These are phyloP conservation scores for Aureococcus anophagefferens DNA, from an alignment of 108 stramenopile genomes.

Conservation along the genomic window DNA sequence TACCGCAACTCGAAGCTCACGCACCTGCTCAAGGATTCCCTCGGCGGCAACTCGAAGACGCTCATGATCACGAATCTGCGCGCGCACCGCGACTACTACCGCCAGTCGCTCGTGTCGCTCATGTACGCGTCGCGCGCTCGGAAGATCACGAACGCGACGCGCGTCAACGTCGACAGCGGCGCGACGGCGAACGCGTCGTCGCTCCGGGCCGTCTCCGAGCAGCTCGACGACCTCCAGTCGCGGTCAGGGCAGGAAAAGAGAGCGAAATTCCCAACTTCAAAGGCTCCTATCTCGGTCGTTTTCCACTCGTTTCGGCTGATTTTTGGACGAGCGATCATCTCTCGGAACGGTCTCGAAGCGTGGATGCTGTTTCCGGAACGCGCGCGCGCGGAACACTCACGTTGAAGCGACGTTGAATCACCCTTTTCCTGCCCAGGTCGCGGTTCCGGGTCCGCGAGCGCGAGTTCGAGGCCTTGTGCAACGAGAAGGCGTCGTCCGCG, in stretches of 20 bases:
- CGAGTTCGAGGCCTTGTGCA: constrained; percentile 19
- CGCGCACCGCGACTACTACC: not conserved
- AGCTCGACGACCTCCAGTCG: constrained; percentile 12
- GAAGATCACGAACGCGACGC: constrained; percentile 14
- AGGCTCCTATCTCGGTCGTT: too few relatives aligned
- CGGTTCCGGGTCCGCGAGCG: constrained; percentile 8
- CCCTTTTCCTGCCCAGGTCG: too few relatives aligned
- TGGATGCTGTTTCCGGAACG: too few relatives aligned
- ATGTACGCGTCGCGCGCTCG: constrained; percentile 29
- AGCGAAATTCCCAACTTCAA: too few relatives aligned
- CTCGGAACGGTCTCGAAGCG: too few relatives aligned
- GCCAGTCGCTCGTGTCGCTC: constrained; percentile 20
- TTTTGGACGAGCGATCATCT: too few relatives aligned
- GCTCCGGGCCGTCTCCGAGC: constrained; percentile 1
- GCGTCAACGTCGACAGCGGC: constrained; percentile 17
- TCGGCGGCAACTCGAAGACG: constrained; percentile 44
- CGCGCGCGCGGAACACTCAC: too few relatives aligned
- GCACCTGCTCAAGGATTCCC: constrained; percentile 42
- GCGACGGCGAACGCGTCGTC: not conserved
- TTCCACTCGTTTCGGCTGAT: too few relatives aligned
- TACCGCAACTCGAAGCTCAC: constrained; percentile 43
- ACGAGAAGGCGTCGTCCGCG: not conserved
- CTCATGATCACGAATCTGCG: constrained; percentile 34
- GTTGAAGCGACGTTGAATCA: too few relatives aligned
- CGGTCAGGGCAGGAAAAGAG: too few relatives aligned